These are phyloP conservation scores for Ophiostoma quercus DNA, from an alignment of 2,329 filamentous ascomycete genomes.

Conservation along the genomic window DNA sequence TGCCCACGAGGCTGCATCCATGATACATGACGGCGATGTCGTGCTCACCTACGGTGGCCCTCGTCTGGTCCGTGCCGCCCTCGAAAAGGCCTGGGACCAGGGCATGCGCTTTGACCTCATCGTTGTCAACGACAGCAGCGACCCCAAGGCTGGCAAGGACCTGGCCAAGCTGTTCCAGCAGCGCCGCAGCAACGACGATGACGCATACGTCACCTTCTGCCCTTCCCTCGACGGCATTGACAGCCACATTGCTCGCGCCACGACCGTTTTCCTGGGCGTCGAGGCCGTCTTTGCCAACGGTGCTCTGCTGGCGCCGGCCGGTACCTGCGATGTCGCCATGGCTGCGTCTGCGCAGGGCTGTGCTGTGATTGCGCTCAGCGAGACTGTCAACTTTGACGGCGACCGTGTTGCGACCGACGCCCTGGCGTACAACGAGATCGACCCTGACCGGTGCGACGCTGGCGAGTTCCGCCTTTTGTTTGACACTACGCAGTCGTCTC, in stretches of 20 bases:
- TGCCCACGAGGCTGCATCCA: constrained; percentile 64
- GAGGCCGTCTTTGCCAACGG: constrained; percentile 97
- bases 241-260: constrained; percentile 61
- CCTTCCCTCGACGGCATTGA: constrained; percentile 70
- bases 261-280: constrained; percentile 75
- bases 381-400: constrained; percentile 88
- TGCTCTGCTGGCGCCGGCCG: constrained; percentile 78
- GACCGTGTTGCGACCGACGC: constrained; percentile 85
- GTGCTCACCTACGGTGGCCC: constrained; percentile 84
- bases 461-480: constrained; percentile 66
- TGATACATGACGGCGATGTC: constrained; percentile 73
- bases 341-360: constrained; percentile 69
- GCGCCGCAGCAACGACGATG: constrained; percentile 28
- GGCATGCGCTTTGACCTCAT: constrained; percentile 79
- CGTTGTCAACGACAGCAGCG: constrained; percentile 66
- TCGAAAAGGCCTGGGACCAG: constrained; percentile 63
- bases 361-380: constrained; percentile 83
- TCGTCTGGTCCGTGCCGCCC: constrained; percentile 75
- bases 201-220: constrained; percentile 66
- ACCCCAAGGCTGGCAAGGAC: constrained; percentile 44
- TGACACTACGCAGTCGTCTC: constrained; percentile 83
- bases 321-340: constrained; percentile 82
- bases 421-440: constrained; percentile 90
- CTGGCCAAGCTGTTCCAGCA: constrained; percentile 62
- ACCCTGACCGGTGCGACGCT: constrained; percentile 59